These are phyloP conservation scores for Trypanosoma brucei DNA, from an alignment of 208 protist species.

Conservation along the genomic window DNA sequence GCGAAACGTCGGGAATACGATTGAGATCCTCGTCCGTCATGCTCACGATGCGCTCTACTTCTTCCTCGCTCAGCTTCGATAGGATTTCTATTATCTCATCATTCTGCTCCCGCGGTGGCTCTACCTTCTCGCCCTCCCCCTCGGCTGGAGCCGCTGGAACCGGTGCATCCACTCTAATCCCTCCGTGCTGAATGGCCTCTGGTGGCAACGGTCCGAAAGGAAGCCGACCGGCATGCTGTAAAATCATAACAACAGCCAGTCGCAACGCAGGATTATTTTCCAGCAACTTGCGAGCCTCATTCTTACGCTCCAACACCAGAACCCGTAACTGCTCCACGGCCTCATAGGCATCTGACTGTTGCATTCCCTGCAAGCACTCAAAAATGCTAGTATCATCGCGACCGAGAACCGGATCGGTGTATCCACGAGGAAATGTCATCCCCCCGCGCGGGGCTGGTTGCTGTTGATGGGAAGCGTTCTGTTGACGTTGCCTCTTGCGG, in stretches of 20 bases:
- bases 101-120: constrained; percentile 32
- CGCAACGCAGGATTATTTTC: constrained; percentile 63
- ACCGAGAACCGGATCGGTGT: constrained; percentile 59
- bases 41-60: constrained; percentile 64
- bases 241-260: constrained; percentile 67
- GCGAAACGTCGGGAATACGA: constrained; percentile 44
- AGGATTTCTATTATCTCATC: constrained; percentile 80
- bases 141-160: constrained; percentile 7
- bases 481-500: constrained; percentile 26
- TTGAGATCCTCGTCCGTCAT: constrained; percentile 67
- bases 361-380: constrained; percentile 43
- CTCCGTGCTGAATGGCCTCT: constrained; percentile 40
- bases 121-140: constrained; percentile 9
- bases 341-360: constrained; percentile 73
- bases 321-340: constrained; percentile 87
- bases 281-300: constrained; percentile 59
- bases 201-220: constrained; percentile 38
- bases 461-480: constrained; percentile 14
- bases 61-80: constrained; percentile 66
- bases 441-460: constrained; percentile 16
- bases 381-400: constrained; percentile 52
- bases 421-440: constrained; percentile 53
- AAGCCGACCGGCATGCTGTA: constrained; percentile 78
- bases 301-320: constrained; percentile 60
- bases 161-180: neutral